Conservation (phyloP, 1,139 yeast species). For the Pichia sp. region DNA sequence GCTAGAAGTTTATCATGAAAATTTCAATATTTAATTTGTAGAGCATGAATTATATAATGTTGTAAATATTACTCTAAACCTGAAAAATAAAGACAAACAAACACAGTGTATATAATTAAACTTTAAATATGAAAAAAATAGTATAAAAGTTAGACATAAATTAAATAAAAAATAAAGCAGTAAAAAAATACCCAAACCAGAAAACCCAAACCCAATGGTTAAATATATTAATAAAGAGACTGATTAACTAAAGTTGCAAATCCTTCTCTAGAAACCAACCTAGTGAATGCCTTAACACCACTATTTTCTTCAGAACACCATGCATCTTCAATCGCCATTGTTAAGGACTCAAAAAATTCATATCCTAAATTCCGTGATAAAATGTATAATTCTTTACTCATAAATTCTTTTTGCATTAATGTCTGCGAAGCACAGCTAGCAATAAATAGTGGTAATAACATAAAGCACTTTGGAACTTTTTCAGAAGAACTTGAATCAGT, state of each 20-base stretch:
- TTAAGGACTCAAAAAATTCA: conserved; percentile 19
- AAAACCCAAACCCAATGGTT: not conserved
- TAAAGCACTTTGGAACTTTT: conserved; percentile 12
- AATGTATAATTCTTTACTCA: conserved; percentile 25
- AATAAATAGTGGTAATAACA: conserved; percentile 28
- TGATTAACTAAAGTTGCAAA: conserved; percentile 11
- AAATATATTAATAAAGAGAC: not conserved
- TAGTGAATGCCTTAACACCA: conserved; percentile 15
- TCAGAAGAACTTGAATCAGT: not conserved
- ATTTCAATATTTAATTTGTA: too few relatives aligned
- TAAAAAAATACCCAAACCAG: not conserved
- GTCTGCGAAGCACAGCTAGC: conserved; percentile 29
- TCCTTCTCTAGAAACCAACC: conserved; percentile 16
- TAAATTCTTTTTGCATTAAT: conserved; percentile 22
- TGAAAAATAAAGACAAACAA: too few relatives aligned
- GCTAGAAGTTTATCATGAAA: too few relatives aligned
- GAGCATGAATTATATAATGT: too few relatives aligned
- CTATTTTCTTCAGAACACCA: conserved; percentile 23
- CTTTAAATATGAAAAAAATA: too few relatives aligned
- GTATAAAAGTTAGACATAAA: too few relatives aligned
- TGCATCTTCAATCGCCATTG: conserved; percentile 24
- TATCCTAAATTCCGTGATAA: conserved; percentile 16
- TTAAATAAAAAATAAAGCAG: too few relatives aligned
- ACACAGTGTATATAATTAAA: too few relatives aligned
- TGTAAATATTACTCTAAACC: too few relatives aligned